Evolutionary conservation across 2,329 filamentous ascomycete species (phyloP), one percentile per base, ranked within the genome.

Genomic region (Trichophyton mentagrophytes): DNA sequence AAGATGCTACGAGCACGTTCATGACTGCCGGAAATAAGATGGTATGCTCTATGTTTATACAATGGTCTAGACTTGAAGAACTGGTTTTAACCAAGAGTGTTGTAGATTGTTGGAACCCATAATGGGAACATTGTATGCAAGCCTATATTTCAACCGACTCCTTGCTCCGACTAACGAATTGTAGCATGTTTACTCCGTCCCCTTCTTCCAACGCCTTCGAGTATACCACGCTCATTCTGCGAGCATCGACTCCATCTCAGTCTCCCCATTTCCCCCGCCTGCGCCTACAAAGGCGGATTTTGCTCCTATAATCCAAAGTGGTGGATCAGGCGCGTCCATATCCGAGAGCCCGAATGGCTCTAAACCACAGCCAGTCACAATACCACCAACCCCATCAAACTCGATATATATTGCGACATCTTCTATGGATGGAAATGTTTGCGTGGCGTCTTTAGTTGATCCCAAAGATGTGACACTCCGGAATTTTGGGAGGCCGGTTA

Each of bases 371-470:
- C 66, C 69, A 27, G 53, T 64, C 3, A 30, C 61, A 15, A 78
- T 96, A 1, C 85, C 88, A 0, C 84, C 85, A 62, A 89, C 81
- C 0, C 88, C 90, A 0, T 91, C 89, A 1, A 97, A 96, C 68
- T 86, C 91, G 60, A 95, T 99, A 46, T 89, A 93, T 71, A 88
- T 99, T 66, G 92, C 88, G 1, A 95, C 92, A 0, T 90, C 93
- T 0, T 97, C 93, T 0, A 89, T 95, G 70, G 93, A 99, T 72
- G 95, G 93, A 17, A 92, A 96, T 69, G 89, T 99, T 13, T 97
- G 93, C 68, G 84, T 99, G 0, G 86, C 90, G 62, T 95, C 90
- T 0, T 77, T 99, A 20, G 77, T 93, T 20, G 92, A 99, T 69
- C 76, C 87, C 42, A 95, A 90, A 68, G 93, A 99, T 74, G 90